A percentile compares a stretch with the other conserved stretches of the same genome.
These are phyloP conservation scores for Candida dendrica DNA, from an alignment of 805 yeast species.

Conservation along the genomic window DNA sequence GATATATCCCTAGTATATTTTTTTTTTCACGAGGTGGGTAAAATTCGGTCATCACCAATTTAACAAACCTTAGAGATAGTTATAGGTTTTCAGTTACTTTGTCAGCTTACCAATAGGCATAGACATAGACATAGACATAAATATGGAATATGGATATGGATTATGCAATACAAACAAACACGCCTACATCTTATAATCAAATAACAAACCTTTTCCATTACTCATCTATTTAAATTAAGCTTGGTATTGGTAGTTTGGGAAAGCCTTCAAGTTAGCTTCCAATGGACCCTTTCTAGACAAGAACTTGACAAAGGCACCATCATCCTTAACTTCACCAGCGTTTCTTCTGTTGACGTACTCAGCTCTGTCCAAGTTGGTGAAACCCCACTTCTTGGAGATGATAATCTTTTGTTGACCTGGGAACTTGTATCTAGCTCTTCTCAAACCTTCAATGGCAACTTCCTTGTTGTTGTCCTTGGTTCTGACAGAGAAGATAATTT, in stretches of 20 bases:
- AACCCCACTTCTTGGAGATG: conserved; percentile 99
- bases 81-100: too few relatives aligned
- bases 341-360: conserved; percentile 92
- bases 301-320: conserved; percentile 99
- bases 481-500: conserved; percentile 95
- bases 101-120: too few relatives aligned
- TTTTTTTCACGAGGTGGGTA: too few relatives aligned
- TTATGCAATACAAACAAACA: too few relatives aligned
- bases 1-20: too few relatives aligned
- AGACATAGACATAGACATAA: too few relatives aligned
- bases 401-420: conserved; percentile 99
- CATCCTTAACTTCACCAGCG: conserved; percentile 98
- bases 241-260: conserved; percentile 69
- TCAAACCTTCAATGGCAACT: conserved; percentile 96
- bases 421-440: conserved; percentile 99
- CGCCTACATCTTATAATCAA: neutral
- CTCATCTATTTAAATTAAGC: conserved; percentile 23
- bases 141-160: too few relatives aligned
- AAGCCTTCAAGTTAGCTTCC: conserved; percentile 82
- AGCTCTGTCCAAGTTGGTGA: conserved; percentile 97
- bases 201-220: neutral
- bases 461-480: conserved; percentile 97
- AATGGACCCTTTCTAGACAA: conserved; percentile 93
- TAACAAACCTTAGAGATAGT: too few relatives aligned
- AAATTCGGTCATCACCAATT: too few relatives aligned